Evolutionary conservation across 2,329 filamentous ascomycete species (phyloP), one percentile per base, ranked within the genome.

Genomic region (Aspergillus unguis): DNA sequence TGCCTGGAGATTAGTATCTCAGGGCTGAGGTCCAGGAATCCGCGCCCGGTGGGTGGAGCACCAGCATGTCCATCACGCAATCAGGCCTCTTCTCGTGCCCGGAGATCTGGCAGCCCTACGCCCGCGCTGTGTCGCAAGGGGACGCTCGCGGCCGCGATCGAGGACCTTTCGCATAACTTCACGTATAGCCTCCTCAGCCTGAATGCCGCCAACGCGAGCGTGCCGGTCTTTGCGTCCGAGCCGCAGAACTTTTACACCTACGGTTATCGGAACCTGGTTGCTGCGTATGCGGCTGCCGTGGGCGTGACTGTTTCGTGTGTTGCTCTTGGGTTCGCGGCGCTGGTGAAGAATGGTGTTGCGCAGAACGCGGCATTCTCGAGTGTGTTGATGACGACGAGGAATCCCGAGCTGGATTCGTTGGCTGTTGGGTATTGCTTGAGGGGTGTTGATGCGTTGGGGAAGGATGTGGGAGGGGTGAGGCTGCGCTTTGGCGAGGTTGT

Each of bases 141-240:
- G 36, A 56, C 50, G 5, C 43, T 56, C 9, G 50, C 44, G 23
- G 41, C 31, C 27, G 53, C 53, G 8, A 44, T 56, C 25, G 46
- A 56, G 26, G 53, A 56, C 36, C 53, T 56, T 46, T 42, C 38
- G 7, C 53, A 49, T 29, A 56, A 56, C 41, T 56, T 56, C 36
- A 53, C 53, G 45, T 53, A 56, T 32, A 53, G 50, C 31, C 50
- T 56, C 1, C 53, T 53, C 17, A 56, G 50, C 29, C 53, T 53
- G 8, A 53, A 56, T 23, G 41, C 27, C 31, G 50, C 32, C n/a
- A 53, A 50, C 26, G 33, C 45, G 29, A 56, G 27, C 23, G 42
- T 44, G 28, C 4, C 9, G 7, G 28, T 44, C 11, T 8, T n/a
- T 4, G 28, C 10, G 28, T 25, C 11, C 10, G 25, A 4, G n/a